Conservation (phyloP, 768 basidiomycete genomes). For the Roridomyces roridus region DNA sequence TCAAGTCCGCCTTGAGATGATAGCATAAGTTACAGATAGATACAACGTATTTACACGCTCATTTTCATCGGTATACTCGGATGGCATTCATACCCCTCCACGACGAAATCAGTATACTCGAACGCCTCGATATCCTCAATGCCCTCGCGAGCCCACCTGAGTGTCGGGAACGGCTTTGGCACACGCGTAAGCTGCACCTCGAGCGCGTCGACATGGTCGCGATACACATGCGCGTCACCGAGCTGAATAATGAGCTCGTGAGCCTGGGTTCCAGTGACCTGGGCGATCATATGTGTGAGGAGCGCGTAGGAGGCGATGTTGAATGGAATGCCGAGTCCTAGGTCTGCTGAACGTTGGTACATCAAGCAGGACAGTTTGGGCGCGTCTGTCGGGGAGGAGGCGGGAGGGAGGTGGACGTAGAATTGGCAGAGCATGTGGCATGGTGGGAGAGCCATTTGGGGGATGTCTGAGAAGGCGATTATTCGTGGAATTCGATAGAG, state of each 20-base stretch:
- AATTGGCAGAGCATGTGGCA: constrained; percentile 99
- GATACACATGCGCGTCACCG: constrained; percentile 97
- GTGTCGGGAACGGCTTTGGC: constrained; percentile 83
- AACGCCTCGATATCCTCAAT: constrained; percentile 83
- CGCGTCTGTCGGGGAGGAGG: constrained; percentile 51
- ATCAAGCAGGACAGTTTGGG: constrained; percentile 91
- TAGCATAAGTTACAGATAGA: not conserved
- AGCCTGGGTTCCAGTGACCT: constrained; percentile 83
- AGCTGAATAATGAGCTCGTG: constrained; percentile 95
- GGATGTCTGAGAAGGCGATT: constrained; percentile 67
- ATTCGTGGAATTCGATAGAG: not conserved
- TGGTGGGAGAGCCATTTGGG: constrained; percentile 94
- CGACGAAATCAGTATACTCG: constrained; percentile 76
- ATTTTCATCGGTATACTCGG: constrained; percentile 93
- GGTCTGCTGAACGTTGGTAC: constrained; percentile 97
- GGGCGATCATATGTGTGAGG: constrained; percentile 97
- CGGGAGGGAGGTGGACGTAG: constrained; percentile 88
- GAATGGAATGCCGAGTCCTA: constrained; percentile 97
- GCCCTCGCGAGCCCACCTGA: constrained; percentile 72
- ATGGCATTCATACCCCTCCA: constrained; percentile 88
- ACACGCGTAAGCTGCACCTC: constrained; percentile 78
- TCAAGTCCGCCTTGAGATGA: too few relatives aligned
- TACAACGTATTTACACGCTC: constrained; percentile 66
- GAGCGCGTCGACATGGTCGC: constrained; percentile 90
- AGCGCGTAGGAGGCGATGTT: constrained; percentile 99